Percentiles rank a stretch among this genome's conserved stretches.
These are phyloP conservation scores for Clarireedia homoeocarpa DNA, from an alignment of 2,329 filamentous ascomycete species.

Conservation along the genomic window DNA sequence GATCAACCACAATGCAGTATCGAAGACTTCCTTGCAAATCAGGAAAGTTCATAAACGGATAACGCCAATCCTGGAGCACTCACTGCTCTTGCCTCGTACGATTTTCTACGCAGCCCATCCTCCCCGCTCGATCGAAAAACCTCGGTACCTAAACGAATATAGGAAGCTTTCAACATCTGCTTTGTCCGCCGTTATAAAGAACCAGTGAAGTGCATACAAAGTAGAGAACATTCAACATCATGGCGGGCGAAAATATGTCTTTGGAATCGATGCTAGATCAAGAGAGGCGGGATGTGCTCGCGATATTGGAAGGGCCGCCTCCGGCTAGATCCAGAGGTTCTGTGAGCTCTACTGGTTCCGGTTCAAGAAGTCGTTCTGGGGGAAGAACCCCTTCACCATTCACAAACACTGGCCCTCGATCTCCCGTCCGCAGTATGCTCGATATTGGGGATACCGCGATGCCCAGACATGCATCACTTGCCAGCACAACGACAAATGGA, in stretches of 20 bases:
- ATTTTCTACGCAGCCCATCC: constrained; percentile 3
- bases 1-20: constrained; percentile 29
- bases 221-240: constrained; percentile 7
- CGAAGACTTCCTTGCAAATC: constrained; percentile 22
- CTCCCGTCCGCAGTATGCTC: constrained; percentile 58
- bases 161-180: not conserved
- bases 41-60: constrained; percentile 30
- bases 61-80: constrained; percentile 15
- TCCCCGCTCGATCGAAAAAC: not conserved
- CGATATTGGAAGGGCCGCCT: constrained; percentile 47
- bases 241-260: constrained; percentile 49
- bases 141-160: not conserved
- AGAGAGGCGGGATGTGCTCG: constrained; percentile 66
- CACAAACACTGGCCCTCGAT: constrained; percentile 40
- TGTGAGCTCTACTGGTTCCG: constrained; percentile 27
- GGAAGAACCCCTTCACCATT: constrained; percentile 46
- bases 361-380: not conserved
- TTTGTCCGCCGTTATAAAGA: not conserved
- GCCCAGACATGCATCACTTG: constrained; percentile 8
- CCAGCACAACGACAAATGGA: constrained; percentile 3
- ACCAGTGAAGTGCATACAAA: not conserved
- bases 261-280: constrained; percentile 71
- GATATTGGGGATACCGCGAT: constrained; percentile 25
- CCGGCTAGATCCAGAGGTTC: constrained; percentile 19
- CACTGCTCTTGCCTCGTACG: constrained; percentile 14